Evolutionary conservation across 2,329 filamentous ascomycete species (phyloP).

Genomic region (Colletotrichum musicola): DNA sequence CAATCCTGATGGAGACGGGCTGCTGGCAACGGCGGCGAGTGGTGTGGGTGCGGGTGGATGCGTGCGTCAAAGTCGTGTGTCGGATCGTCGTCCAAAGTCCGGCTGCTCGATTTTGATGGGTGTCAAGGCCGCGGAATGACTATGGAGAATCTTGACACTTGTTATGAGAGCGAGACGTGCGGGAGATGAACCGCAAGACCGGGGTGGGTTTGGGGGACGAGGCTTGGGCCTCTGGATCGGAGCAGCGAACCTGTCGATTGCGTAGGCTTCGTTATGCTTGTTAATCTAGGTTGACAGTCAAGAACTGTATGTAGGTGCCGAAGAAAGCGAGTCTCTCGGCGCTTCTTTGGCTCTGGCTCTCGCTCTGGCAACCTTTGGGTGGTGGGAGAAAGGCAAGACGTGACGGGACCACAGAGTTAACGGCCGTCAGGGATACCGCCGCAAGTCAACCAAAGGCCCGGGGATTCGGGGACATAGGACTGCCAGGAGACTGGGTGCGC

Average conservation of each 20-base stretch:
- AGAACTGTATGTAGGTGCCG: slow-evolving; percentile 3
- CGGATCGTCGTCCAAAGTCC: slow-evolving; percentile 34
- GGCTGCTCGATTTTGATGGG: slow-evolving; percentile 17
- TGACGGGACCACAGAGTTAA: slow-evolving; percentile 19
- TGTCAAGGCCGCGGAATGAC: slow-evolving; percentile 3
- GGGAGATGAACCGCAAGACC: slow-evolving; percentile 26
- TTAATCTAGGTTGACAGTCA: slow-evolving; percentile 1
- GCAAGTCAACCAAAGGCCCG: slow-evolving; percentile 25
- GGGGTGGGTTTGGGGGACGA: not conserved
- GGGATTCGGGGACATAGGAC: slow-evolving; percentile 23
- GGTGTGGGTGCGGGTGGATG: slow-evolving; percentile 26
- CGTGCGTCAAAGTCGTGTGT: slow-evolving; percentile 21
- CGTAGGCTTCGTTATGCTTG: slow-evolving; percentile 34
- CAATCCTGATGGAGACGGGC: slow-evolving; percentile 1
- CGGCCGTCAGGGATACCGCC: slow-evolving; percentile 31
- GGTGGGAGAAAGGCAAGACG: not conserved
- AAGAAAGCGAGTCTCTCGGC: slow-evolving; percentile 22
- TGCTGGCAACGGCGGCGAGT: slow-evolving; percentile 11
- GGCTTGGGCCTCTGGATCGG: slow-evolving; percentile 3
- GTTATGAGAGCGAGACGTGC: slow-evolving; percentile 22
- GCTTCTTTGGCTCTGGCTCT: slow-evolving; percentile 10
- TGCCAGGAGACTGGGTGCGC: slow-evolving; percentile 17
- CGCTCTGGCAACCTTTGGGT: not conserved
- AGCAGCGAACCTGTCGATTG: slow-evolving; percentile 23
- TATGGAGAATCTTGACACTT: slow-evolving; percentile 27